Conservation (phyloP, 768 basidiomycete genomes). For the Collybia nuda region DNA sequence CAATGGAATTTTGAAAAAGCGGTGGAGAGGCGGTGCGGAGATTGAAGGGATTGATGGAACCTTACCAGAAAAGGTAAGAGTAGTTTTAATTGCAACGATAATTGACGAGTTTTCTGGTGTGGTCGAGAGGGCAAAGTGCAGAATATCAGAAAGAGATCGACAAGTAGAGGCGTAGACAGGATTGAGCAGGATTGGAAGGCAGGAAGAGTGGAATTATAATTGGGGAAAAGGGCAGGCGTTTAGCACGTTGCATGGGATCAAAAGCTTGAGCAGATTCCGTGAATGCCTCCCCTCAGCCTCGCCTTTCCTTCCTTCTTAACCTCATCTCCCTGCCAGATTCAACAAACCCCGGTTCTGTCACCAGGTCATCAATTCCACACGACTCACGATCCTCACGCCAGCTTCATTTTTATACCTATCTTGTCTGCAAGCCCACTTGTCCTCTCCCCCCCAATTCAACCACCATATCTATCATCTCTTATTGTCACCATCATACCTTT, state of each 20-base stretch:
- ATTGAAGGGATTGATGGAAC: conserved; percentile 22
- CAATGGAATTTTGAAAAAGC: too few species aligned
- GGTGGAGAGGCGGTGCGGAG: conserved; percentile 22
- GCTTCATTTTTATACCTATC: conserved; percentile 57
- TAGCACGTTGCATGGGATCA: conserved; percentile 82
- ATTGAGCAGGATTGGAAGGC: conserved; percentile 4
- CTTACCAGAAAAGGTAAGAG: conserved; percentile 15
- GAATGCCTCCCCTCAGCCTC: conserved; percentile 61
- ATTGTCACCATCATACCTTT: conserved; percentile 18
- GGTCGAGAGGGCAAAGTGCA: not conserved
- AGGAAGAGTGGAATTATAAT: conserved; percentile 26
- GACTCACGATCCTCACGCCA: conserved; percentile 60
- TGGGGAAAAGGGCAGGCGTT: conserved; percentile 37
- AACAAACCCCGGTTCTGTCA: conserved; percentile 20
- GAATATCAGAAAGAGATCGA: not conserved
- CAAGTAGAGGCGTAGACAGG: not conserved
- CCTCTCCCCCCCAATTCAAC: conserved; percentile 23
- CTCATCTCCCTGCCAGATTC: conserved; percentile 31
- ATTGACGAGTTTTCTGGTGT: conserved; percentile 12
- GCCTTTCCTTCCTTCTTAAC: conserved; percentile 51
- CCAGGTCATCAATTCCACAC: conserved; percentile 14
- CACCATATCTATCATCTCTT: conserved; percentile 24
- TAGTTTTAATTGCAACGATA: conserved; percentile 15
- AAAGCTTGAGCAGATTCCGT: conserved; percentile 54
- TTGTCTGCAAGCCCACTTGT: conserved; percentile 17